These are phyloP conservation scores for Penicillium sclerotigenum DNA, from an alignment of 2,329 filamentous ascomycete genomes.

Conservation along the genomic window DNA sequence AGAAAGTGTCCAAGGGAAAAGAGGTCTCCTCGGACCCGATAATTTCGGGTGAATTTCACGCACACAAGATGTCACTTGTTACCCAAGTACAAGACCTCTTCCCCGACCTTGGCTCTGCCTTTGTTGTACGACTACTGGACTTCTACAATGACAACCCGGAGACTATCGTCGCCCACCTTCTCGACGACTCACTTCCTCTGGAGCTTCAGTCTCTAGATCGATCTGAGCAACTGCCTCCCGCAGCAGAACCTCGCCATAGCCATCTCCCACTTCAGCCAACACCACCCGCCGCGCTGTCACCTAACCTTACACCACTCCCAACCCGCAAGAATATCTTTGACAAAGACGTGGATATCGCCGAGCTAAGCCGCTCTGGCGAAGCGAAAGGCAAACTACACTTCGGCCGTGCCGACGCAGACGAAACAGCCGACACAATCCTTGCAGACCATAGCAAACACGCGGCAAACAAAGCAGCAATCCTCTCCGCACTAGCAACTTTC, in stretches of 20 bases:
- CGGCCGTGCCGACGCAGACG: conserved; percentile 62
- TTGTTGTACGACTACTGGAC: conserved; percentile 74
- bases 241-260: conserved; percentile 49
- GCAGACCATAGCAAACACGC: conserved; percentile 59
- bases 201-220: conserved; percentile 65
- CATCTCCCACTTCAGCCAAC: conserved; percentile 55
- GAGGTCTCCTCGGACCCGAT: conserved; percentile 27
- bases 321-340: conserved; percentile 71
- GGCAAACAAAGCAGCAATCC: conserved; percentile 77
- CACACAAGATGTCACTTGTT: conserved; percentile 80
- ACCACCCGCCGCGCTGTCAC: conserved; percentile 29
- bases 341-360: conserved; percentile 69
- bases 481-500: conserved; percentile 82
- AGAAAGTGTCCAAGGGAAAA: conserved; percentile 43
- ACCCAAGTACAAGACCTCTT: conserved; percentile 93
- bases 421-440: conserved; percentile 70
- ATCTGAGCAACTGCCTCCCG: conserved; percentile 50
- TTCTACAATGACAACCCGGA: conserved; percentile 76
- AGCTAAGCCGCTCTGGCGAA: conserved; percentile 57
- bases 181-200: conserved; percentile 71
- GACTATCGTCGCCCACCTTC: conserved; percentile 73
- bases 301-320: conserved; percentile 31
- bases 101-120: conserved; percentile 78
- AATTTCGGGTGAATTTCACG: conserved; percentile 56
- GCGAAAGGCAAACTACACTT: conserved; percentile 66